Conservation (phyloP, 306 rosid genomes). For the Begonia loranthoides region DNA sequence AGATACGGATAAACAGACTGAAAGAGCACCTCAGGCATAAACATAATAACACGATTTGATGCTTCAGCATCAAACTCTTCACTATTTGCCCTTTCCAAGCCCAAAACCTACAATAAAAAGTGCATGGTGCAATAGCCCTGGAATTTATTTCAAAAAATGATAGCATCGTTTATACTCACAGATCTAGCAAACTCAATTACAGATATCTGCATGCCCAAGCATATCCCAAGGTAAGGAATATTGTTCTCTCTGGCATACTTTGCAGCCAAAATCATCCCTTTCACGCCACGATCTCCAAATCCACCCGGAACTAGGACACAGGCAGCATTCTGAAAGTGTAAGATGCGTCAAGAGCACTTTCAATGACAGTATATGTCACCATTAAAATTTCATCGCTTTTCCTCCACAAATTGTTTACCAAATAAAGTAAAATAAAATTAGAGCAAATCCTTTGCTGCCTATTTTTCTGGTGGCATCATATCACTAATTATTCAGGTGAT, state of each 20-base stretch:
- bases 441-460: background rate
- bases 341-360: slow-evolving; percentile 5
- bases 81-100: slow-evolving; percentile 81
- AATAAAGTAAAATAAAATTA: background rate
- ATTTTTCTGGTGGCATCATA: too few species aligned
- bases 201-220: slow-evolving; percentile 97
- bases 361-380: slow-evolving; percentile 5
- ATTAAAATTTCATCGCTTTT: slow-evolving; percentile 1
- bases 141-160: slow-evolving; percentile 5
- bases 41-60: slow-evolving; percentile 81
- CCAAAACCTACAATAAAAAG: slow-evolving; percentile 53
- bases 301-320: slow-evolving; percentile 99
- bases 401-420: background rate
- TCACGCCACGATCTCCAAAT: slow-evolving; percentile 97
- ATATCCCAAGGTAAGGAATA: slow-evolving; percentile 91
- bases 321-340: slow-evolving; percentile 58
- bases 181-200: slow-evolving; percentile 94
- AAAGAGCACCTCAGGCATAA: slow-evolving; percentile 82
- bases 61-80: slow-evolving; percentile 66
- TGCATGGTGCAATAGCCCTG: slow-evolving; percentile 5
- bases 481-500: background rate
- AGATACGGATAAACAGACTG: slow-evolving; percentile 1
- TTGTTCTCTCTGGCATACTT: slow-evolving; percentile 93
- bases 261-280: slow-evolving; percentile 94
- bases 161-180: slow-evolving; percentile 36